A percentile compares a stretch with the other conserved stretches of the same genome.
Evolutionary conservation across 352 stramenopile genomes (phyloP).

Genomic region (Globisporangium spiculum): DNA sequence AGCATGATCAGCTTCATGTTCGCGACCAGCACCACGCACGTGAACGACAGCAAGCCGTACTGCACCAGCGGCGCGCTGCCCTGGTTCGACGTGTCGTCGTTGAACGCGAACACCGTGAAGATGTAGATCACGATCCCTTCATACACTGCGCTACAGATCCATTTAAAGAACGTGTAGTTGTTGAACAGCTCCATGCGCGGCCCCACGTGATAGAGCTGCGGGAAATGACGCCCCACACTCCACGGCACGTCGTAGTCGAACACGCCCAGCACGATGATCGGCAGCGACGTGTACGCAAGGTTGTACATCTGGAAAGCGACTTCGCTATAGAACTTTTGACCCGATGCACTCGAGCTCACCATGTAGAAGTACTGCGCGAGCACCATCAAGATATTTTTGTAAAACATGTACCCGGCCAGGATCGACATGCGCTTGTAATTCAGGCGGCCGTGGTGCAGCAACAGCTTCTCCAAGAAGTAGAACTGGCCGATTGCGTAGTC

Average conservation of each 20-base stretch:
- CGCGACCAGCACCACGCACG: constrained; percentile 90
- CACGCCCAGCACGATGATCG: constrained; percentile 83
- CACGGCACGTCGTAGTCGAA: constrained; percentile 83
- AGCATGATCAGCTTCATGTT: constrained; percentile 90
- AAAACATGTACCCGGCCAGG: constrained; percentile 97
- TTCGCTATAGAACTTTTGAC: constrained; percentile 82
- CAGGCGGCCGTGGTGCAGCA: constrained; percentile 96
- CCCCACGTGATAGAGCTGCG: constrained; percentile 72
- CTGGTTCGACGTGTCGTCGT: constrained; percentile 61
- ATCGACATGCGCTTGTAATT: constrained; percentile 96
- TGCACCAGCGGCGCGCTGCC: constrained; percentile 90
- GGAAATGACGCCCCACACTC: constrained; percentile 56
- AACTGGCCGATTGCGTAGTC: constrained; percentile 99
- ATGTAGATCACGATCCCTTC: constrained; percentile 69
- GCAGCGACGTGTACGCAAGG: constrained; percentile 91
- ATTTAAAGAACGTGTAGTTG: constrained; percentile 82
- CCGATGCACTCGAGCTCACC: constrained; percentile 90
- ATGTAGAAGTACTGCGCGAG: constrained; percentile 90
- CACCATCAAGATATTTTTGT: constrained; percentile 97
- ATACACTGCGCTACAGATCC: constrained; percentile 77
- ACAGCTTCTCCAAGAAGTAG: constrained; percentile 90
- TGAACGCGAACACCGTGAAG: constrained; percentile 71
- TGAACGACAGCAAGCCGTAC: constrained; percentile 92
- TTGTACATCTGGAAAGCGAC: constrained; percentile 90
- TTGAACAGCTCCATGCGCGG: constrained; percentile 81